Base-by-base conservation (phyloP, 257 asterid genomes). In the Gentiana dahurica region DNA sequence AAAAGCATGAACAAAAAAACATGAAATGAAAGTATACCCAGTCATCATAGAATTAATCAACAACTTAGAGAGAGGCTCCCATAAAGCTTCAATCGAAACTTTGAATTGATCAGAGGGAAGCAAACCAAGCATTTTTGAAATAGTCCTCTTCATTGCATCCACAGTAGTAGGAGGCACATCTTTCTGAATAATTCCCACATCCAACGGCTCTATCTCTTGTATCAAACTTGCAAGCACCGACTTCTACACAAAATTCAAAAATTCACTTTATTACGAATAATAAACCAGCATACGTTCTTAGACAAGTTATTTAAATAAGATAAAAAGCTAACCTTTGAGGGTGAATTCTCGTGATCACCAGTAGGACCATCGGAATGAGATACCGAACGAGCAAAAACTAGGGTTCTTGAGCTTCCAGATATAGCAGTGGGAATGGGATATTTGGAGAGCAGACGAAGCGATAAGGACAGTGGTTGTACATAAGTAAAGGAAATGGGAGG, bases 131-230 rank as follows among this genome's bases (percentile, higher is more conserved):
- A 91, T 85, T 60, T 96, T 85, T 1, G 96, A 91, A 58, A 91
- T 83, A 8, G 98, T 91, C 74, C 98, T 80, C 75, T 91, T 91
- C 89, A 91, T 91, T 54, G 96, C 98, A 72, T 91, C 96, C 59
- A 91, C 69, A 50, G 96, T 87, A 4, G 84, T 79, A 12, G 64
- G 85, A 0, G 96, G 82, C 57, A 87, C 98, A 70, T 85, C 96
- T 74, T 87, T 91, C 73, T 87, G 96, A 61, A 91, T 76, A 54
- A 91, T 58, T 76, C 92, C 85, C 65, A 87, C 92, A 65, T 91
- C 98, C 80, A 91, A 61, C 12, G 98, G 96, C 84, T 91, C 96
- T 63, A 91, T 81, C 62, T 91, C 98, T 67, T 78, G 84, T 60
- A 91, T 68, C 76, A 87, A 71, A 69, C 76, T 77, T 58, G 81